Conservation (phyloP, 345 rosid genomes). For the Bruguiera gymnorhiza region DNA sequence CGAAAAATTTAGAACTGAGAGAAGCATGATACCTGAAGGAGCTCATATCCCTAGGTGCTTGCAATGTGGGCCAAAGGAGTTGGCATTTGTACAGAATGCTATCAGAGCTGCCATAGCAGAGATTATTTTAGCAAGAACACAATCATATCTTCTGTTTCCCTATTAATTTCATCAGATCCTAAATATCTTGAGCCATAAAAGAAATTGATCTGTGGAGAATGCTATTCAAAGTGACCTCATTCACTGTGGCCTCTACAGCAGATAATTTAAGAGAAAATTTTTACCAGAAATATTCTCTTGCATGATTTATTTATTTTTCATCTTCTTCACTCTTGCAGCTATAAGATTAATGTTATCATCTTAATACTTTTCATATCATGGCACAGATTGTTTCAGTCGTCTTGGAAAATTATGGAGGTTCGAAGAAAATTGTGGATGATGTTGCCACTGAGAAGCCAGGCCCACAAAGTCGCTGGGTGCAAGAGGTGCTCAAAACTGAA, state of each 20-base stretch:
- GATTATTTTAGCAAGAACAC: no score
- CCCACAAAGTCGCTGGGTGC: constrained; percentile 58
- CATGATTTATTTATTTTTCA: constrained; percentile 1
- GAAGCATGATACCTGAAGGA: background rate
- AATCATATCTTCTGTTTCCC: no score
- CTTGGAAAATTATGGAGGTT: constrained; percentile 70
- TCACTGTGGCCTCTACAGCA: no score
- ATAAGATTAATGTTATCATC: background rate
- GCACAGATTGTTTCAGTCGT: constrained; percentile 82
- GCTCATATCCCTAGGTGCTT: background rate
- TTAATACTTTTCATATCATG: background rate
- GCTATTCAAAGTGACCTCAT: no score
- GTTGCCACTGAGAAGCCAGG: constrained; percentile 28
- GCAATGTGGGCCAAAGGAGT: no score
- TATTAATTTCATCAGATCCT: no score
- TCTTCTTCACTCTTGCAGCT: background rate
- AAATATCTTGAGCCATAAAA: no score
- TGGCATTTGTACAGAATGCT: no score
- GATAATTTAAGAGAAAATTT: background rate
- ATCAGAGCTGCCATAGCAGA: no score
- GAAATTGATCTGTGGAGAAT: no score
- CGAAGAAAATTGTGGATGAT: constrained; percentile 39
- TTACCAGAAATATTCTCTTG: background rate
- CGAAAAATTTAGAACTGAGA: background rate
- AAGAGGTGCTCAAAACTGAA: constrained; percentile 72